Evolutionary conservation across 352 stramenopile genomes (phyloP), one percentile per base, ranked within the genome.

Genomic region (Phytophthora agathidicida): DNA sequence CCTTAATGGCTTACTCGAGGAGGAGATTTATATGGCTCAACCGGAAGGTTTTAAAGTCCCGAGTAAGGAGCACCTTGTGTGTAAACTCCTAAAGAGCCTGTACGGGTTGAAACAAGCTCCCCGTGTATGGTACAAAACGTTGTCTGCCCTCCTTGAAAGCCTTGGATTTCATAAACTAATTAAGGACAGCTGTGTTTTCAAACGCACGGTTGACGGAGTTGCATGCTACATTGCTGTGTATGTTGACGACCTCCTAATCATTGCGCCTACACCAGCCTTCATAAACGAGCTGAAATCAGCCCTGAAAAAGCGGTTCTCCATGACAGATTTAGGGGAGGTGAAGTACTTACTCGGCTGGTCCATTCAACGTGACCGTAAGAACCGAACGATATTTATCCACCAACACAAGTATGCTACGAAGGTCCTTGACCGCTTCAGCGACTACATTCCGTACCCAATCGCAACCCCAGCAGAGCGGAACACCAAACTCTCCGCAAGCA

Each of bases 21-120:
- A 65, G 17, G 49, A 68, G 3, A 57, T 73, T 5, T 68, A 68
- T 47, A 68, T 60, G 47, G 22, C 41, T 27, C 53, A 65, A 10
- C 41, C 39, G 22, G 35, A 62, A 36, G 58, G 49, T 7, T 56
- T 61, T 10, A 20, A 14, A 27, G 19, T 46, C 10, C 16, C 49
- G 0, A 50, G 50, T 14, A 60, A 61, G 36, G 30, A 50, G 37
- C 28, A 56, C 17, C 13, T 56, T 2, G 38, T 55, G 22, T 60
- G 27, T 22, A 67, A 56, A 43, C 30, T 61, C 14, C 8, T 46
- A 2, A 65, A 65, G 38, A 60, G 8, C 11, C 35, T 65, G 3
- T 53, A 53, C 19, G 46, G 57, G 22, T 56, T 68, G n/a, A 56
- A 62, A 51, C 59, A 65, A 30, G 33, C 33, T 19, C 33, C 48